A percentile compares a stretch with the other conserved stretches of the same genome.
Conservation (phyloP, 176 grass and related monocot genomes). For the Phyllostachys edulis region DNA sequence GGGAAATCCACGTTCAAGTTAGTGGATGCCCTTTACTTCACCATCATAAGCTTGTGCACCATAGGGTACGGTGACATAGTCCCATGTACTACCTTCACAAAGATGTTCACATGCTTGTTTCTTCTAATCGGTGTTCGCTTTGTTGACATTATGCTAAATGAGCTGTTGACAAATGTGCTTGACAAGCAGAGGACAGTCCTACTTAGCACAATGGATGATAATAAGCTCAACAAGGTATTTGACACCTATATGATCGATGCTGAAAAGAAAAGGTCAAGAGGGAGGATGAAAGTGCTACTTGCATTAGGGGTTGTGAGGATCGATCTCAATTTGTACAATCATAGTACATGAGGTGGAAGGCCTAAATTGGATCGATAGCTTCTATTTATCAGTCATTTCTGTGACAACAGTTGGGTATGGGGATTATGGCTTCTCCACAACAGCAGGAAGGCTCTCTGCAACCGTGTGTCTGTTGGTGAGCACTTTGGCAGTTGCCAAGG, state of each 20-base stretch:
- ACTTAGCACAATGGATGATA: conserved; percentile 76
- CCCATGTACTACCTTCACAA: conserved; percentile 61
- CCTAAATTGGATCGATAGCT: conserved; percentile 62
- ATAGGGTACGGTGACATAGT: conserved; percentile 83
- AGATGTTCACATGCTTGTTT: conserved; percentile 77
- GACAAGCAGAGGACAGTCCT: conserved; percentile 67
- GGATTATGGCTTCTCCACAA: conserved; percentile 63
- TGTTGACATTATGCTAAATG: conserved; percentile 60
- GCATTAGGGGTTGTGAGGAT: conserved; percentile 49
- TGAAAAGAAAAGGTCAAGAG: conserved; percentile 68
- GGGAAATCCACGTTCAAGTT: conserved; percentile 53
- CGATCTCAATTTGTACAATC: conserved; percentile 60
- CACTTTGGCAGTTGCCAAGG: conserved; percentile 61
- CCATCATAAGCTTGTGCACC: conserved; percentile 70
- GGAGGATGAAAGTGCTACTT: conserved; percentile 57
- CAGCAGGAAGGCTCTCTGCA: conserved; percentile 66
- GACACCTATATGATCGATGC: conserved; percentile 68
- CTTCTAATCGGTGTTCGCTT: conserved; percentile 71
- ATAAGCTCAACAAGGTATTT: conserved; percentile 66
- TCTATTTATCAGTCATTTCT: conserved; percentile 81
- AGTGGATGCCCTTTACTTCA: conserved; percentile 83
- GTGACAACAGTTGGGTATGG: conserved; percentile 84
- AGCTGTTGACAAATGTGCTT: conserved; percentile 53
- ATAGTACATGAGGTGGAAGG: conserved; percentile 62
- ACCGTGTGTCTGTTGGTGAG: conserved; percentile 63